Percentiles rank a stretch among this genome's conserved stretches.
Evolutionary conservation across 768 basidiomycete species (phyloP).

Genomic region (Candolleomyces aberdarensis): DNA sequence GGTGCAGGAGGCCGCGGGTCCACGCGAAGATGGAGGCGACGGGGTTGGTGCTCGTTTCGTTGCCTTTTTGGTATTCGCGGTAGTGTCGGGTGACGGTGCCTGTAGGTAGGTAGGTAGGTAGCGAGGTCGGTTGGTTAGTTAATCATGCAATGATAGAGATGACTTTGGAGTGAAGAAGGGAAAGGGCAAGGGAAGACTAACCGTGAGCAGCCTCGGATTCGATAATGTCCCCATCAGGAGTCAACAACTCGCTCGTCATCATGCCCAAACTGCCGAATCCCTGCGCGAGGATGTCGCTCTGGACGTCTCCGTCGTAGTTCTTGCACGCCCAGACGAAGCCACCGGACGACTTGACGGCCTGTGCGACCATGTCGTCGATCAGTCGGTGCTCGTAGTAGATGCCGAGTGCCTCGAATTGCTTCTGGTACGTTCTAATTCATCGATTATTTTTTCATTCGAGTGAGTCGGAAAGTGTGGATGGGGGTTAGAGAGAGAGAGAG

Average conservation of each 20-base stretch:
- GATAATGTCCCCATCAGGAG: slow-evolving; percentile 89
- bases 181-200: slow-evolving; percentile 12
- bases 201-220: slow-evolving; percentile 98
- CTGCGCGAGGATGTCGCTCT: slow-evolving; percentile 94
- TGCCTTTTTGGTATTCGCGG: slow-evolving; percentile 95
- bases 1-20: slow-evolving; percentile 92
- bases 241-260: slow-evolving; percentile 97
- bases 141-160: no score
- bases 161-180: no score
- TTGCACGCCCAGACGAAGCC: slow-evolving; percentile 81
- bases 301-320: slow-evolving; percentile 84
- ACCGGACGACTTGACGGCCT: slow-evolving; percentile 93
- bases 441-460: not conserved
- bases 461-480: no score
- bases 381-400: slow-evolving; percentile 96
- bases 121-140: no score
- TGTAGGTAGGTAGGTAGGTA: no score
- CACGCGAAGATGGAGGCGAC: slow-evolving; percentile 98
- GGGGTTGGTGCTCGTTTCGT: slow-evolving; percentile 97
- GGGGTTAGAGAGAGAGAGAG: not conserved
- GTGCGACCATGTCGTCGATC: slow-evolving; percentile 98
- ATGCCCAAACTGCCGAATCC: slow-evolving; percentile 96
- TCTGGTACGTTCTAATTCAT: slow-evolving; percentile 57
- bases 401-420: slow-evolving; percentile 61
- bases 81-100: slow-evolving; percentile 95